These are phyloP conservation scores for Serendipita sp. DNA, from an alignment of 1,284 basidiomycete genomes.

Conservation along the genomic window DNA sequence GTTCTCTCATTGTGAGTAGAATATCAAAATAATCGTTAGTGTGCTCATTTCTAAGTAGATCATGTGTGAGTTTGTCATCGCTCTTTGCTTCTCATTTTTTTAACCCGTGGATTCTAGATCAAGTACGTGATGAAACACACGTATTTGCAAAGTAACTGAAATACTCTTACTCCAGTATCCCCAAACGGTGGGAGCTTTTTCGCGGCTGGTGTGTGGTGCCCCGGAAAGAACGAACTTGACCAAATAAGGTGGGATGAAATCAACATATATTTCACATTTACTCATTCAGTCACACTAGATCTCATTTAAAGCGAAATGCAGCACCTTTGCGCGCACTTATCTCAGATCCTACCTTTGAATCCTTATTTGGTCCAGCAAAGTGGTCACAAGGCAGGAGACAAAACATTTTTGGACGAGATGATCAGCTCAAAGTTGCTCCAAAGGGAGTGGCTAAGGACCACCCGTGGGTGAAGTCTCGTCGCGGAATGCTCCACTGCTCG, in stretches of 20 bases:
- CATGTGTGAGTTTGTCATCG: constrained; percentile 13
- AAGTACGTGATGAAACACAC: constrained; percentile 6
- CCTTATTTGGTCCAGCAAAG: constrained; percentile 55
- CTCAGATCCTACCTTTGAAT: constrained; percentile 48
- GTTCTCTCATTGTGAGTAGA: constrained; percentile 55
- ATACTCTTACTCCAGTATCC: constrained; percentile 33
- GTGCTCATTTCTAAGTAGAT: constrained; percentile 8
- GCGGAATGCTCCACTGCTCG: neutral
- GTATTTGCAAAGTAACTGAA: neutral
- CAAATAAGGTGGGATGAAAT: constrained; percentile 42
- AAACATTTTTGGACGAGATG: constrained; percentile 69
- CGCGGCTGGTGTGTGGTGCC: constrained; percentile 75
- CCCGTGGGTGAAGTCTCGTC: constrained; percentile 26
- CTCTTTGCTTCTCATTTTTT: constrained; percentile 3
- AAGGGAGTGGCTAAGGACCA: constrained; percentile 79
- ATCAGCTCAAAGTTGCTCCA: constrained; percentile 73
- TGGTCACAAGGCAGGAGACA: constrained; percentile 45
- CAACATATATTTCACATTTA: neutral
- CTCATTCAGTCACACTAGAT: constrained; percentile 24
- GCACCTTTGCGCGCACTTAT: constrained; percentile 52
- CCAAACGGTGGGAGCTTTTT: constrained; percentile 56
- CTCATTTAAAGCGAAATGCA: constrained; percentile 50
- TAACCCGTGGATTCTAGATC: constrained; percentile 7
- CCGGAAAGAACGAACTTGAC: constrained; percentile 62
- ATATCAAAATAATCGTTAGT: neutral